These are phyloP conservation scores for Acanthamoeba sp. DNA, from an alignment of 208 protist species.

Conservation along the genomic window DNA sequence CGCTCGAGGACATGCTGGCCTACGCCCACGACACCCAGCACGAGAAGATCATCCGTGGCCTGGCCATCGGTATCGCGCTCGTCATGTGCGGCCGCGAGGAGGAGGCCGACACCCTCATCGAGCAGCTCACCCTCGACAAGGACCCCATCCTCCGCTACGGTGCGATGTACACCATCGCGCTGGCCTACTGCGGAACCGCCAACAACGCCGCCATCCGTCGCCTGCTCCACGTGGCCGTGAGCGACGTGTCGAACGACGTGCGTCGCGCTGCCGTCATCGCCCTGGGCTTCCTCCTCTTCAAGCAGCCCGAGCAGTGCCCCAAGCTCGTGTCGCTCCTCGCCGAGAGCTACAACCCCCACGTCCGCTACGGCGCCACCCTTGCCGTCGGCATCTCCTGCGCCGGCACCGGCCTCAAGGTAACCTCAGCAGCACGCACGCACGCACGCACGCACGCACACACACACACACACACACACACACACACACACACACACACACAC, in stretches of 20 bases:
- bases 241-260: slow-evolving; percentile 99
- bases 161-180: slow-evolving; percentile 97
- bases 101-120: slow-evolving; percentile 94
- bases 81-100: slow-evolving; percentile 98
- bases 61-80: slow-evolving; percentile 97
- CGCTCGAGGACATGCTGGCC: slow-evolving; percentile 95
- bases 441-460: background rate
- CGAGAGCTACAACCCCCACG: slow-evolving; percentile 99
- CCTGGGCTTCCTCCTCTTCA: slow-evolving; percentile 98
- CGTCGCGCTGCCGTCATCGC: slow-evolving; percentile 97
- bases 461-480: background rate
- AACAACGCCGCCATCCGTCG: slow-evolving; percentile 95
- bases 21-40: slow-evolving; percentile 98
- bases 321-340: slow-evolving; percentile 91
- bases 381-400: slow-evolving; percentile 98
- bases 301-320: slow-evolving; percentile 95
- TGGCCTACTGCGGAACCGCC: slow-evolving; percentile 98
- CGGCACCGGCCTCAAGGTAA: slow-evolving; percentile 93
- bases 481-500: background rate
- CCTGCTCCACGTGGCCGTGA: slow-evolving; percentile 97
- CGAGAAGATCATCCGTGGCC: slow-evolving; percentile 99
- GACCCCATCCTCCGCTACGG: slow-evolving; percentile 98
- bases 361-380: slow-evolving; percentile 98
- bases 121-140: slow-evolving; percentile 94
- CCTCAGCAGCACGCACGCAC: background rate